Conservation (phyloP, 2,329 filamentous ascomycete species). For the Macrophomina pseudophaseolina region DNA sequence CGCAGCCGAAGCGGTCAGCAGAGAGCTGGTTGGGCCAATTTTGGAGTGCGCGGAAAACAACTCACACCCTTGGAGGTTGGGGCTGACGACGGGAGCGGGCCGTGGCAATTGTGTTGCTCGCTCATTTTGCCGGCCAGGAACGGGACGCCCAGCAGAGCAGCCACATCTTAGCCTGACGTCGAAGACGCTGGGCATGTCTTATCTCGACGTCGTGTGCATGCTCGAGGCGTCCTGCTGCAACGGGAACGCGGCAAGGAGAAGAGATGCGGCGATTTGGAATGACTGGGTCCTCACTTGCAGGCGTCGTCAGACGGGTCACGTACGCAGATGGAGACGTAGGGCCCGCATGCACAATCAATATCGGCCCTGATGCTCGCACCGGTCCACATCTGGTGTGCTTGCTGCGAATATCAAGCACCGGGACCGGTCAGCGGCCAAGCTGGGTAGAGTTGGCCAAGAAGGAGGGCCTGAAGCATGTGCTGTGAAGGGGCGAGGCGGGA, state of each 20-base stretch:
- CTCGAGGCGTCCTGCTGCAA: background rate
- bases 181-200: constrained; percentile 8
- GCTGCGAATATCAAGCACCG: background rate
- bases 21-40: background rate
- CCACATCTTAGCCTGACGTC: background rate
- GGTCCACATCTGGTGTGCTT: background rate
- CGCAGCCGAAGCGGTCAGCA: background rate
- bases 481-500: background rate
- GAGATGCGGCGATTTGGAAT: background rate
- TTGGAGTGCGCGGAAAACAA: background rate
- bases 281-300: background rate
- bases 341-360: background rate
- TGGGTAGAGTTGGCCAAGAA: background rate
- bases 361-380: background rate
- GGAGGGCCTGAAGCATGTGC: background rate
- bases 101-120: constrained; percentile 2
- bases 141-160: background rate
- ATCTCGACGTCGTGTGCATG: background rate
- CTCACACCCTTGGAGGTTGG: background rate
- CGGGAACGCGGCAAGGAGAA: background rate
- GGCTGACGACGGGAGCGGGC: constrained; percentile 8
- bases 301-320: background rate
- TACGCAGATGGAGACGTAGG: background rate
- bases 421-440: background rate
- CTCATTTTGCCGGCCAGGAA: constrained; percentile 6